A percentile compares a stretch with the other conserved stretches of the same genome.
Conservation (phyloP, 768 basidiomycete species). For the Leccinum arenicola region DNA sequence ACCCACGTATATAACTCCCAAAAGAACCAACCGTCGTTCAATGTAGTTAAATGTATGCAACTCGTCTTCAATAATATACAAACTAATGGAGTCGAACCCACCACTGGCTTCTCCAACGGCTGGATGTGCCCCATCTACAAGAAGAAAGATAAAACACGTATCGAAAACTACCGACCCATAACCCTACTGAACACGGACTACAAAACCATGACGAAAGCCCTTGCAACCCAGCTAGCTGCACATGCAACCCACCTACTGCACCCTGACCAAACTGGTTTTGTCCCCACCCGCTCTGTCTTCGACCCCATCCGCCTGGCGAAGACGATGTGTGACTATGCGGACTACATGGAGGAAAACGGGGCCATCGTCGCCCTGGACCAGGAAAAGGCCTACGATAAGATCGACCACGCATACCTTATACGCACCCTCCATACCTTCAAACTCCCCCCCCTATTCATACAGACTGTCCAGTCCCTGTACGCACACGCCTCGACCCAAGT, state of each 20-base stretch:
- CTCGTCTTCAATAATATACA: background rate
- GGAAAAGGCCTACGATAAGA: conserved; percentile 39
- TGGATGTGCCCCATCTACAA: conserved; percentile 5
- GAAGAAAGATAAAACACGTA: background rate
- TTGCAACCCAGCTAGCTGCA: conserved; percentile 17
- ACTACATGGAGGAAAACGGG: conserved; percentile 25
- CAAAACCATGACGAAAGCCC: conserved; percentile 28
- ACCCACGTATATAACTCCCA: background rate
- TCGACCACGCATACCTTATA: conserved; percentile 29
- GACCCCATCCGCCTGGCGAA: conserved; percentile 32
- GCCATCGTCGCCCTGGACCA: conserved; percentile 34
- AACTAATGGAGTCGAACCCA: rapidly evolving
- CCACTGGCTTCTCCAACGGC: background rate
- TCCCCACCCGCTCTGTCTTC: conserved; percentile 25
- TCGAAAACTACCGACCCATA: conserved; percentile 33
- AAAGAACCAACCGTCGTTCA: background rate
- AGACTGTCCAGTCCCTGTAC: background rate
- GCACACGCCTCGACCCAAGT: background rate
- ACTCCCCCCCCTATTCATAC: background rate
- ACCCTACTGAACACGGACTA: conserved; percentile 36
- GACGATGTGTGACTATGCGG: conserved; percentile 15
- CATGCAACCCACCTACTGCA: conserved; percentile 11
- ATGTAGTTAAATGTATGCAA: background rate
- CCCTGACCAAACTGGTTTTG: conserved; percentile 38
- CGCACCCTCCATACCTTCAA: background rate